Conservation (phyloP, 345 rosid genomes). For the Populus deltoides region DNA sequence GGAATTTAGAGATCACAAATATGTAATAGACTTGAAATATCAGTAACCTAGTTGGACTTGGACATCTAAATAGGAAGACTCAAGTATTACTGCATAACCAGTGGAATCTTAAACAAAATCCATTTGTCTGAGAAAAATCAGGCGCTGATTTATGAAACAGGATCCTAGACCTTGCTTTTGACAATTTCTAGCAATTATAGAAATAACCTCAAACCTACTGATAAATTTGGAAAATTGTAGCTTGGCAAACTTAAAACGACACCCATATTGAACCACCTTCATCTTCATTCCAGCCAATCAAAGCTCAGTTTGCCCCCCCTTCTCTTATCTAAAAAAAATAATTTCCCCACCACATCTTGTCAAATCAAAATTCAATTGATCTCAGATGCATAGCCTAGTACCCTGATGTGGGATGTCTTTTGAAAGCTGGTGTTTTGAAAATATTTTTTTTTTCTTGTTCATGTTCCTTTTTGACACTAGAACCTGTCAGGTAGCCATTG, state of each 20-base stretch:
- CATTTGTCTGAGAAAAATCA: not conserved
- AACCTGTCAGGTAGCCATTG: constrained; percentile 79
- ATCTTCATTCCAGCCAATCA: not conserved
- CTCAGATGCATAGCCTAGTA: not conserved
- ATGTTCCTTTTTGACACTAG: constrained; percentile 7
- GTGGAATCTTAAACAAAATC: not conserved
- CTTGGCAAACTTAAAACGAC: not conserved
- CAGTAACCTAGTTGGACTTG: not conserved
- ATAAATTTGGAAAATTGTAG: not conserved
- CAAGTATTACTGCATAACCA: not conserved
- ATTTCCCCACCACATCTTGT: not conserved
- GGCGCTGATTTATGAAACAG: not conserved
- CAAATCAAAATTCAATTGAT: not conserved
- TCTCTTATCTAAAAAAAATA: no score
- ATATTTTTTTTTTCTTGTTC: constrained; percentile 3
- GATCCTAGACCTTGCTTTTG: not conserved
- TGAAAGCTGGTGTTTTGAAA: not conserved
- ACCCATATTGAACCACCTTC: not conserved
- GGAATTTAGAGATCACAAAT: not conserved
- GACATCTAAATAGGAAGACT: not conserved
- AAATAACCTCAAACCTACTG: not conserved
- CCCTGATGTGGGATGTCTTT: not conserved
- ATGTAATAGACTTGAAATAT: not conserved
- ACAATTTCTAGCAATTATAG: not conserved
- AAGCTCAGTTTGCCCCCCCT: not conserved